These are phyloP conservation scores for Colletotrichum sp. DNA, from an alignment of 2,329 filamentous ascomycete species.

Conservation along the genomic window DNA sequence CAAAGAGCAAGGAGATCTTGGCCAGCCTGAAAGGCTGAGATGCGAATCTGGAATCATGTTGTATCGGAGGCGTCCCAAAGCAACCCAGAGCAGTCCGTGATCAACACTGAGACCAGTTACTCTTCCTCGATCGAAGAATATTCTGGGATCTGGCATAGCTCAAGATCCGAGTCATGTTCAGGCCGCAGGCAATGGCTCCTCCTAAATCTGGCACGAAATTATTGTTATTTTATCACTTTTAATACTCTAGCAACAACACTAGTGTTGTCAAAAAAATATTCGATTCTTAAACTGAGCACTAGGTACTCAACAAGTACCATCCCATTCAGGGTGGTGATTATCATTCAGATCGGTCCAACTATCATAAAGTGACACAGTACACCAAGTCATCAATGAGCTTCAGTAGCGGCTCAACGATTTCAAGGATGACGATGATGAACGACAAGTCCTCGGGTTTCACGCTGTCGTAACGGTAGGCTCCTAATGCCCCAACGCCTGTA, in stretches of 20 bases:
- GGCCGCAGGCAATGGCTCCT: background rate
- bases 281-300: background rate
- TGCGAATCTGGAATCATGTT: background rate
- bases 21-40: background rate
- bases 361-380: accelerated
- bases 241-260: background rate
- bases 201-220: background rate
- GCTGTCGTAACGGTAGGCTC: background rate
- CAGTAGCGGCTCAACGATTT: accelerated
- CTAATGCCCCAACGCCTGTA: background rate
- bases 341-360: accelerated
- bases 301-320: background rate
- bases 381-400: accelerated
- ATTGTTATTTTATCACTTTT: background rate
- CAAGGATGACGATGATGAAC: background rate
- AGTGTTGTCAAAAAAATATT: background rate
- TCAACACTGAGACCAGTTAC: background rate
- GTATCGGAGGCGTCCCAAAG: background rate
- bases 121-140: background rate
- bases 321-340: accelerated
- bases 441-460: background rate
- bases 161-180: accelerated
- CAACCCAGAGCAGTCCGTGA: background rate
- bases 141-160: accelerated
- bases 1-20: background rate